A percentile compares a stretch with the other conserved stretches of the same genome.
phyloP scores from a whole-genome alignment of 306 rosid species.

The Echinosophora koreensis region DNA sequence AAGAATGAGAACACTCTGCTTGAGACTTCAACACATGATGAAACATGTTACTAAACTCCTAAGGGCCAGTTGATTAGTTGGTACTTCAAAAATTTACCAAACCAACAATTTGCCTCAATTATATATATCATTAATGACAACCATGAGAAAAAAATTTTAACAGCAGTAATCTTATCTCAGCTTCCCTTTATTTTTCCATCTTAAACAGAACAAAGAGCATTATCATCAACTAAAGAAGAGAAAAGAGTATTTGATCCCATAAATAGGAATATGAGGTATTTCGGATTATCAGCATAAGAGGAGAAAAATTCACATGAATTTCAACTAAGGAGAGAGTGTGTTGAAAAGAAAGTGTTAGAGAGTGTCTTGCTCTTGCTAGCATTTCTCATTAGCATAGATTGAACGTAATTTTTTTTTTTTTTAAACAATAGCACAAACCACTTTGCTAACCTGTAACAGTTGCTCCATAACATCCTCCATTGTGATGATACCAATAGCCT shows the following conservation, averaged over 20 bases:
- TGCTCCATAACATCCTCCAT: constrained; percentile 93
- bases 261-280: background rate
- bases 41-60: background rate
- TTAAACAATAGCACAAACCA: background rate
- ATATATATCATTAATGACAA: background rate
- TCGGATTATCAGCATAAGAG: too few species aligned
- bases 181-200: background rate
- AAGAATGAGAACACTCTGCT: background rate
- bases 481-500: constrained; percentile 77
- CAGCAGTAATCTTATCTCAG: background rate
- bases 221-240: background rate
- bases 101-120: background rate
- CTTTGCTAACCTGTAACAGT: constrained; percentile 71
- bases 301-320: too few species aligned
- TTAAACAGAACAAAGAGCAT: background rate
- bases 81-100: background rate
- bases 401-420: too few species aligned
- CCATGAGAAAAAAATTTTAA: background rate
- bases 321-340: too few species aligned
- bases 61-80: background rate
- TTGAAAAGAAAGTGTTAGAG: too few species aligned
- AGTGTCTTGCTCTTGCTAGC: too few species aligned
- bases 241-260: background rate
- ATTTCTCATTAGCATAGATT: too few species aligned
- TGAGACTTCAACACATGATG: background rate